phyloP scores from a whole-genome alignment of 1,139 yeast species.

The Candida sp. region DNA sequence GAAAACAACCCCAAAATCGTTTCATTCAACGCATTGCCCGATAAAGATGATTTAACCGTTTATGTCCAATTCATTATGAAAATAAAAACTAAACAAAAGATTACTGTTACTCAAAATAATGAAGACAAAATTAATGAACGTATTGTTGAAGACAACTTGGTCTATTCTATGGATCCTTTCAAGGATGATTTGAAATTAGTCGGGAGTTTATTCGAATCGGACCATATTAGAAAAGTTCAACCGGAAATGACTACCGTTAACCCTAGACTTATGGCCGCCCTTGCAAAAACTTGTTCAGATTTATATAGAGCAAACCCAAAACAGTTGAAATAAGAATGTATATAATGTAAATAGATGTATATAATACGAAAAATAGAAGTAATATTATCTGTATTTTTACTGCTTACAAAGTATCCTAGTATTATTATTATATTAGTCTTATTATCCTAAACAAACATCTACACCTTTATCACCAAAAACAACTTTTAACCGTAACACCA shows the following conservation, averaged over 20 bases:
- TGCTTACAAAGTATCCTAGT: neutral
- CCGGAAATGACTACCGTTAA: slow-evolving; percentile 25
- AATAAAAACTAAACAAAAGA: slow-evolving; percentile 69
- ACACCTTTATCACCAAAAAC: neutral
- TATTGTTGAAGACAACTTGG: slow-evolving; percentile 69
- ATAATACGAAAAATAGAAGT: slow-evolving; percentile 2
- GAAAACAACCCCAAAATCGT: slow-evolving; percentile 70
- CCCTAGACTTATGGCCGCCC: slow-evolving; percentile 21
- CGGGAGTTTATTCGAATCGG: slow-evolving; percentile 80
- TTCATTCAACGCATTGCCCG: slow-evolving; percentile 57
- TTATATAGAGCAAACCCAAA: slow-evolving; percentile 27
- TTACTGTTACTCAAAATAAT: slow-evolving; percentile 41
- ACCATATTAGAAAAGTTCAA: slow-evolving; percentile 33
- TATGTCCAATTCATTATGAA: slow-evolving; percentile 75
- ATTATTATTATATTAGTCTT: too few relatives aligned
- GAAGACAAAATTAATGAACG: slow-evolving; percentile 40
- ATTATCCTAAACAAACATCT: too few relatives aligned
- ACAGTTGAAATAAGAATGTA: neutral
- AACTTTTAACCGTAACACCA: slow-evolving; percentile 1
- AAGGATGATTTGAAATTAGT: slow-evolving; percentile 64
- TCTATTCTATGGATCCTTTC: slow-evolving; percentile 72
- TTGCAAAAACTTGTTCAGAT: slow-evolving; percentile 24
- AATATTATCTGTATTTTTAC: neutral
- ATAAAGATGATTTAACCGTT: slow-evolving; percentile 65
- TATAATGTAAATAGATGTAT: slow-evolving; percentile 1